Conservation (phyloP, 179 eudicot genomes). For the Carnegiea gigantea region DNA sequence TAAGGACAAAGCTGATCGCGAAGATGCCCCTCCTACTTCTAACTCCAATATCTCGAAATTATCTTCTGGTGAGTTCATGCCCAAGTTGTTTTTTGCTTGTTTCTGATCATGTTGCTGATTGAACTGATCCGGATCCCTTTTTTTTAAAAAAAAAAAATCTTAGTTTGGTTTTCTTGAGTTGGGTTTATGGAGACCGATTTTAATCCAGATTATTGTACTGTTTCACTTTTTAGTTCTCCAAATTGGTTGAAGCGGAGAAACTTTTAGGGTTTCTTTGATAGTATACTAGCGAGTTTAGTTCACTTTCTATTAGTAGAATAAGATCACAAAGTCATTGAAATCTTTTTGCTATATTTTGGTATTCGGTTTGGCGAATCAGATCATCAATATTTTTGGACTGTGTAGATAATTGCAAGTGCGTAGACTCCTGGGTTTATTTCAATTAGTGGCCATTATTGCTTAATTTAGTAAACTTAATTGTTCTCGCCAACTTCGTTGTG, state of each 20-base stretch:
- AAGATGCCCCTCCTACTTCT: conserved; percentile 23
- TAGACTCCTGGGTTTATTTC: conserved; percentile 22
- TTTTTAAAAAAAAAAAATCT: background rate
- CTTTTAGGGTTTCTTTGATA: conserved; percentile 14
- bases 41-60: conserved; percentile 44
- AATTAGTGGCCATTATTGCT: conserved; percentile 16
- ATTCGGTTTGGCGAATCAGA: conserved; percentile 16
- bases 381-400: conserved; percentile 6
- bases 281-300: conserved; percentile 2
- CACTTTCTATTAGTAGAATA: conserved; percentile 19
- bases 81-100: background rate
- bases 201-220: background rate
- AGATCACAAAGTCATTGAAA: conserved; percentile 16
- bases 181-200: background rate
- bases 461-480: conserved; percentile 15
- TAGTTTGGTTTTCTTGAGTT: background rate
- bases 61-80: conserved; percentile 39
- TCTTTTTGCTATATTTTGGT: conserved; percentile 8
- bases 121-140: background rate
- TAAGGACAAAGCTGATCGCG: conserved; percentile 33
- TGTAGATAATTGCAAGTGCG: conserved; percentile 17
- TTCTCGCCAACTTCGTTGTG: conserved; percentile 3
- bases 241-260: conserved; percentile 9
- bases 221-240: background rate
- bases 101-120: background rate